Evolutionary conservation across 1,284 basidiomycete species (phyloP), one percentile per base, ranked within the genome.

Genomic region (Bondarzewia mesenterica): DNA sequence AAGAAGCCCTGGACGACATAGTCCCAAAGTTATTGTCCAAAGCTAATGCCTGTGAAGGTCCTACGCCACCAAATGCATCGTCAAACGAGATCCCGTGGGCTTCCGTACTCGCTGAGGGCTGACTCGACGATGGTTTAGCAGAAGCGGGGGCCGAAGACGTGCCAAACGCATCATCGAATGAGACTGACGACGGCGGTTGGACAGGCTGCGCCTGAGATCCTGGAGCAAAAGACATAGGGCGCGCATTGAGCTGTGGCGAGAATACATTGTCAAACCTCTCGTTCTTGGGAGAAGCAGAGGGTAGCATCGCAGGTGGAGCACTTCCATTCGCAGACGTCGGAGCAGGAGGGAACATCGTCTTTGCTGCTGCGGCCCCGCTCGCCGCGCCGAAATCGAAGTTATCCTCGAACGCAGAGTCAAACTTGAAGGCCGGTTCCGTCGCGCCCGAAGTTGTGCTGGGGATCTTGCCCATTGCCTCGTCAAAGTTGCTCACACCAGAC

Each of bases 351-450:
- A 56, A 46, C 3, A 48, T 47, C 2, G 47, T 26, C 18, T 42
- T 69, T 8, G 73, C 69, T 1, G 10, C 32, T 8, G 16, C 27
- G 21, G 25, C 29, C 23, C 25, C 42, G 10, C 75, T 68, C 3
- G 77, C 71, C 41, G 78, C 71, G 1, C 68, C 72, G 55, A 93
- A 93, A 66, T 93, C 89, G 61, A 93, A 92, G 54, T 88, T 85
- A 58, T 92, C 89, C 29, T 93, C 90, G 57, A 93, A 93, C n/a
- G 72, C 75, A 48, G 77, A 70, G 50, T 84, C 85, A 51, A 89
- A 85, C 8, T 77, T 70, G 55, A 83, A 55, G 43, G 18, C 54
- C 50, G 35, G 59, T 3, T 71, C 64, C 16, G 59, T 49, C 2
- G 70, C 58, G 7, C 67, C 60, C 29, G 56, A 57, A 53, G 58